phyloP scores from a whole-genome alignment of 306 rosid genomes.

The Vigna reflexopilosa region DNA sequence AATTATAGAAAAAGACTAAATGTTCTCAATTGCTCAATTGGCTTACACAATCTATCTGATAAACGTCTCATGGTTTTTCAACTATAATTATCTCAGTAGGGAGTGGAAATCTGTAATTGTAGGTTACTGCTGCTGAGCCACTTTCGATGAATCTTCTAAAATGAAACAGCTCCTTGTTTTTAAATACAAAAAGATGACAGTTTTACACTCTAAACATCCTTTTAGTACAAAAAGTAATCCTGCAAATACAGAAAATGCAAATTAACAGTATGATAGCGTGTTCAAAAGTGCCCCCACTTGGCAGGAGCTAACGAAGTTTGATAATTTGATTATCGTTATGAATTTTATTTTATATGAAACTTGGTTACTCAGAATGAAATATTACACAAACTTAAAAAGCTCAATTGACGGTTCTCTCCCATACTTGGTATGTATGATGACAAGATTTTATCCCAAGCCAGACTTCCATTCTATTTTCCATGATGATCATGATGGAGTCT shows the following conservation, averaged over 20 bases:
- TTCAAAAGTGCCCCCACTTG: not conserved
- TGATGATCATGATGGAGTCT: not conserved
- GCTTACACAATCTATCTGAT: not conserved
- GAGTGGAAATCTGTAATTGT: not conserved
- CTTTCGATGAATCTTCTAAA: not conserved
- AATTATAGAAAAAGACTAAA: not conserved
- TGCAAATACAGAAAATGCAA: not conserved
- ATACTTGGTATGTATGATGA: not conserved
- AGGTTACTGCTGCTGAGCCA: not conserved
- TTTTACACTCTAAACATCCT: slow-evolving; percentile 10
- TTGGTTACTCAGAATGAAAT: not conserved
- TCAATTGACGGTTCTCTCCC: too few species aligned
- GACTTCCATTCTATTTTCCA: not conserved
- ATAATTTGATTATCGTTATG: not conserved
- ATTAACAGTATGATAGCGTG: not conserved
- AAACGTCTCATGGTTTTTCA: not conserved
- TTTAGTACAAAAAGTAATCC: slow-evolving; percentile 11
- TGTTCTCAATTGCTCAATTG: not conserved
- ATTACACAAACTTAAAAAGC: not conserved
- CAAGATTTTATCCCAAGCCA: not conserved
- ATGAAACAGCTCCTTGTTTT: not conserved
- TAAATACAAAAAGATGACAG: not conserved
- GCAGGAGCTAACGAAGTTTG: not conserved
- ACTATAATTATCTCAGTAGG: not conserved
- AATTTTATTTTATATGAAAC: not conserved